phyloP scores from a whole-genome alignment of 139 green algal species.

The Zygnema circumcarinatum region DNA sequence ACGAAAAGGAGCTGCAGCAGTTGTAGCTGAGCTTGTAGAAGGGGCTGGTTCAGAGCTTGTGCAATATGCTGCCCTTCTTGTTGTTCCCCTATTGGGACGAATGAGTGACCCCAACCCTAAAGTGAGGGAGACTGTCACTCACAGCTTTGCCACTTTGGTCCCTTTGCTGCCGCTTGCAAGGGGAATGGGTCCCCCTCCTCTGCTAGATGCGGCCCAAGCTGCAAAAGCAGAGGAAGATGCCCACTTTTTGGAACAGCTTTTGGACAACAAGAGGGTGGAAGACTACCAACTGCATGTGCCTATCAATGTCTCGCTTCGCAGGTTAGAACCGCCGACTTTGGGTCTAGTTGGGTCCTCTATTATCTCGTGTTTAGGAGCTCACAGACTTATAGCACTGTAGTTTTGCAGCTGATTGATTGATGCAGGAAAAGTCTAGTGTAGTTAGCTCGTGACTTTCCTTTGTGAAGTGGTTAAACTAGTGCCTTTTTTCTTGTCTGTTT shows the following conservation, averaged over 20 bases:
- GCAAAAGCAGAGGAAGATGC: slow-evolving; percentile 68
- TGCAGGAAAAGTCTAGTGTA: not conserved
- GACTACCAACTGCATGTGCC: slow-evolving; percentile 76
- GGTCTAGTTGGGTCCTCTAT: not conserved
- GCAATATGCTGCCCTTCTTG: slow-evolving; percentile 78
- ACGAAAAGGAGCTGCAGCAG: slow-evolving; percentile 30
- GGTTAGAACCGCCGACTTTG: slow-evolving; percentile 21
- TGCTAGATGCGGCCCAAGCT: slow-evolving; percentile 69
- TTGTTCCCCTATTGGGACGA: slow-evolving; percentile 86
- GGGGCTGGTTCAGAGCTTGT: slow-evolving; percentile 64
- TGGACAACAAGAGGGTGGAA: slow-evolving; percentile 80
- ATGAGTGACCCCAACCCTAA: slow-evolving; percentile 80
- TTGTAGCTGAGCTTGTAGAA: slow-evolving; percentile 38
- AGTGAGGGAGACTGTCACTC: slow-evolving; percentile 71
- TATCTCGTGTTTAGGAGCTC: no score
- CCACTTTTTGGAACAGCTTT: slow-evolving; percentile 85
- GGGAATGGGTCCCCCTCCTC: slow-evolving; percentile 67
- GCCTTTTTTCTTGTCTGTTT: no score
- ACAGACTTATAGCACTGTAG: no score
- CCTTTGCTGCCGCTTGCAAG: slow-evolving; percentile 86
- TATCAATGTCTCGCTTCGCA: slow-evolving; percentile 61
- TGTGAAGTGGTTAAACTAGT: no score
- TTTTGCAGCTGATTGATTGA: not conserved
- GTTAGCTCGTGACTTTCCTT: not conserved
- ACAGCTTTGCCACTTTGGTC: slow-evolving; percentile 83